Percentiles rank a stretch among this genome's conserved stretches.
phyloP scores from a whole-genome alignment of 2,329 filamentous ascomycete species.

The Magnaporthales sp. region DNA sequence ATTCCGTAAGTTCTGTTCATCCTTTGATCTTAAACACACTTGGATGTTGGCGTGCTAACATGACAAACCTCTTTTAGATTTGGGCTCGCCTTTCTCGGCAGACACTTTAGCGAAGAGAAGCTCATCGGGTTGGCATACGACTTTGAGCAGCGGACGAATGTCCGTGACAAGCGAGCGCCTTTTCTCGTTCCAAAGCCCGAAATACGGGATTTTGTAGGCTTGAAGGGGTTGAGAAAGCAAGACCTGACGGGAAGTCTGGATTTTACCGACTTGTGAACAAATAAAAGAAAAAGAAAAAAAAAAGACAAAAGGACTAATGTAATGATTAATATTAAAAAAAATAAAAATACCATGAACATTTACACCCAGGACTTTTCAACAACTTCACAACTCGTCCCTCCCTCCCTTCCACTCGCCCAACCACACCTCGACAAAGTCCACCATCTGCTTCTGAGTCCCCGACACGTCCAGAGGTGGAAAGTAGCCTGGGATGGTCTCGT shows the following conservation, averaged over 20 bases:
- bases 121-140: conserved; percentile 6
- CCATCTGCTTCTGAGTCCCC: conserved; percentile 11
- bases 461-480: conserved; percentile 52
- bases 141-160: conserved; percentile 8
- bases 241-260: neutral
- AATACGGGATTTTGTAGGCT: conserved; percentile 13
- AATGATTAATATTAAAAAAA: neutral
- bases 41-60: neutral
- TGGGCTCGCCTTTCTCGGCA: conserved; percentile 56
- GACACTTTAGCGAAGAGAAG: conserved; percentile 34
- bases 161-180: conserved; percentile 18
- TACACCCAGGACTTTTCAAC: neutral
- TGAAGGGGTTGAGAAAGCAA: neutral
- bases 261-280: too few species aligned
- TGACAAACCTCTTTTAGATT: conserved; percentile 26
- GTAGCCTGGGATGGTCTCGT: conserved; percentile 43
- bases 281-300: too few species aligned
- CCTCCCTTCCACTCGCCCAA: conserved; percentile 10
- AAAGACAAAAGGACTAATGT: too few species aligned
- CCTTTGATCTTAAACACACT: neutral
- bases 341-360: too few species aligned
- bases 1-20: neutral
- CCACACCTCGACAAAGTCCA: conserved; percentile 12
- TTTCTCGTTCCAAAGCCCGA: conserved; percentile 22
- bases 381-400: neutral